Evolutionary conservation across 352 stramenopile genomes (phyloP).

Genomic region (Globisporangium lucens): DNA sequence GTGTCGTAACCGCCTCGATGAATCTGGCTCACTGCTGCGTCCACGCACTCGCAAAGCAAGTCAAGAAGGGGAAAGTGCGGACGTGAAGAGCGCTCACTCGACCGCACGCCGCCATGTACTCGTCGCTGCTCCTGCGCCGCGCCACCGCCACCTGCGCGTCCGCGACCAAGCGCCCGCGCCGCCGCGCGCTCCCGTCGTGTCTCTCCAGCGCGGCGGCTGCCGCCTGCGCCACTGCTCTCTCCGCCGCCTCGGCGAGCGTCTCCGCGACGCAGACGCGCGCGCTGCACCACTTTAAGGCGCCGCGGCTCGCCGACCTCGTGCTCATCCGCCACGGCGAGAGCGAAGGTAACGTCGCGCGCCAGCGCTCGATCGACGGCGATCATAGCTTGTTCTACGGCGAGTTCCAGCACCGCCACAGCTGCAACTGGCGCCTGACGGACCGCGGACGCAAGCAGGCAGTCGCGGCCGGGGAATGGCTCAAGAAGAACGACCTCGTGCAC

Average conservation of each 20-base stretch:
- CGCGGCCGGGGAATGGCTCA: slow-evolving; percentile 79
- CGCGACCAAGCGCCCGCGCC: slow-evolving; percentile 7
- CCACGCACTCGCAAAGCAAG: slow-evolving; percentile 5
- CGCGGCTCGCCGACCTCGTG: slow-evolving; percentile 74
- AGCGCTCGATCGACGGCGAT: slow-evolving; percentile 79
- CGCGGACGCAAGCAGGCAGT: slow-evolving; percentile 67
- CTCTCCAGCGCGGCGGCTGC: slow-evolving; percentile 2
- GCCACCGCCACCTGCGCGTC: slow-evolving; percentile 1
- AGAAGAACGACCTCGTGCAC: slow-evolving; percentile 66
- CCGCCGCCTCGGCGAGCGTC: background rate
- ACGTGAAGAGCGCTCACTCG: background rate
- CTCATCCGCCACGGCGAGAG: slow-evolving; percentile 89
- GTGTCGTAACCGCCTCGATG: background rate
- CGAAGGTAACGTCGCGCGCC: slow-evolving; percentile 85
- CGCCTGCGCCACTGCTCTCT: background rate
- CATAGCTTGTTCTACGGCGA: slow-evolving; percentile 84
- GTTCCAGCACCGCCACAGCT: slow-evolving; percentile 88
- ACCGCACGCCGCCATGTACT: slow-evolving; percentile 13
- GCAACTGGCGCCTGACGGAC: slow-evolving; percentile 86
- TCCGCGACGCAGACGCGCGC: slow-evolving; percentile 5
- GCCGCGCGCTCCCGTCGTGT: slow-evolving; percentile 10
- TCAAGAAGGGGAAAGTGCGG: background rate
- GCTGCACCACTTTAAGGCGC: slow-evolving; percentile 31
- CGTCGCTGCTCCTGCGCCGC: slow-evolving; percentile 19
- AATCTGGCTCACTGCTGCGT: slow-evolving; percentile 7